Evolutionary conservation across 306 rosid species (phyloP).

Genomic region (Nissolia schottii): DNA sequence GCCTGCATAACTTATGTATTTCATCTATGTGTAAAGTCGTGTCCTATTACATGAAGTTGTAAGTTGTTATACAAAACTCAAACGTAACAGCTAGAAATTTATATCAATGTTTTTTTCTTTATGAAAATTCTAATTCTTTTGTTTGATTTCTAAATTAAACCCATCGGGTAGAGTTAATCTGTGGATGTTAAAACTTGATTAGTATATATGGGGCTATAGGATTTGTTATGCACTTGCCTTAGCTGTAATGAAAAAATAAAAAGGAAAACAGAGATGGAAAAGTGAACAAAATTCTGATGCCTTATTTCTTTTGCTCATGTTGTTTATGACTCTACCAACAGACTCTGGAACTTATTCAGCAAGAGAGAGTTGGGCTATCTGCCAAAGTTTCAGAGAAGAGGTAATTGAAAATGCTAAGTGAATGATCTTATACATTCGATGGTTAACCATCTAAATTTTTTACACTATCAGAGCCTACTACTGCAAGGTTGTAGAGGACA

Average conservation of each 20-base stretch:
- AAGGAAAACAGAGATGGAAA: not conserved
- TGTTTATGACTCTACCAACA: slow-evolving; percentile 33
- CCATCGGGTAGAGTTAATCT: not conserved
- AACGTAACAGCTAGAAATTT: not conserved
- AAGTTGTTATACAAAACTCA: slow-evolving; percentile 5
- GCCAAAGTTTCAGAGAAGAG: slow-evolving; percentile 61
- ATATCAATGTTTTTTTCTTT: too few relatives aligned
- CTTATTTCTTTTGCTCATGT: slow-evolving; percentile 23
- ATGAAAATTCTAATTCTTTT: not conserved
- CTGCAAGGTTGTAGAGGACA: slow-evolving; percentile 42
- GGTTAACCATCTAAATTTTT: slow-evolving; percentile 23
- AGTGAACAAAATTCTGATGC: slow-evolving; percentile 2
- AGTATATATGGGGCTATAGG: not conserved
- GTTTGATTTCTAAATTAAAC: not conserved
- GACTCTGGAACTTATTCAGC: slow-evolving; percentile 72
- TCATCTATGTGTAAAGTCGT: not conserved
- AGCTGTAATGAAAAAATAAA: slow-evolving; percentile 1
- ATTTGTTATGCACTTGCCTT: not conserved
- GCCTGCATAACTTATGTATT: not conserved
- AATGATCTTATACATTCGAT: not conserved
- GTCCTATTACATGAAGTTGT: not conserved
- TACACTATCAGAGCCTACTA: slow-evolving; percentile 52
- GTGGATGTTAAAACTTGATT: slow-evolving; percentile 9
- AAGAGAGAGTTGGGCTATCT: slow-evolving; percentile 61
- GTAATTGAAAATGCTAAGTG: slow-evolving; percentile 38